Conservation (phyloP, 768 basidiomycete genomes). For the Arthromyces matolae region DNA sequence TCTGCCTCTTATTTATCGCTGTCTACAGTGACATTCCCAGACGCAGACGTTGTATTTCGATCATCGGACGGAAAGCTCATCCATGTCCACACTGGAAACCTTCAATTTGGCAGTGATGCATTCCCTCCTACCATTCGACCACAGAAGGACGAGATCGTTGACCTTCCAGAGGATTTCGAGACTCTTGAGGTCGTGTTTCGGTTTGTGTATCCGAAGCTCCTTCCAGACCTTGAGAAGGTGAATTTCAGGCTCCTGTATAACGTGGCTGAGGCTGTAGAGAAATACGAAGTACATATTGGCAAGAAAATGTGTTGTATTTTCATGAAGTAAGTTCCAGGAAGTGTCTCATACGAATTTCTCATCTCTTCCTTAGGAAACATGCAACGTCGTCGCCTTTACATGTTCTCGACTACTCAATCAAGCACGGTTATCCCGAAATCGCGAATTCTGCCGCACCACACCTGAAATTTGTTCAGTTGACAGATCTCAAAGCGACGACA, state of each 20-base stretch:
- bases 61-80: conserved; percentile 13
- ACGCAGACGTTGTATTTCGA: conserved; percentile 12
- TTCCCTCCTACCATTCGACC: conserved; percentile 12
- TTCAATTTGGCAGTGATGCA: conserved; percentile 1
- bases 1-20: too few species aligned
- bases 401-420: too few species aligned
- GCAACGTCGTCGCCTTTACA: not conserved
- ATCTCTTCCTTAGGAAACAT: not conserved
- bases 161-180: conserved; percentile 3
- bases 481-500: too few species aligned
- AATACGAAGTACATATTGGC: conserved; percentile 11
- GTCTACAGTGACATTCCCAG: not conserved
- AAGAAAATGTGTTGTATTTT: not conserved
- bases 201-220: conserved; percentile 1
- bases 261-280: conserved; percentile 17
- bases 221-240: conserved; percentile 3
- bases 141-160: not conserved
- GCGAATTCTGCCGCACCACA: too few species aligned
- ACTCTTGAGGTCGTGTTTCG: conserved; percentile 6
- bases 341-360: not conserved
- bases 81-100: conserved; percentile 11
- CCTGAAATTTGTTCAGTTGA: too few species aligned
- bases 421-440: too few species aligned
- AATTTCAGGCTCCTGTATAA: not conserved
- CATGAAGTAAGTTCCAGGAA: not conserved